Conservation (phyloP, 495 filamentous ascomycete species). For the Tetracladium marchalianum region DNA sequence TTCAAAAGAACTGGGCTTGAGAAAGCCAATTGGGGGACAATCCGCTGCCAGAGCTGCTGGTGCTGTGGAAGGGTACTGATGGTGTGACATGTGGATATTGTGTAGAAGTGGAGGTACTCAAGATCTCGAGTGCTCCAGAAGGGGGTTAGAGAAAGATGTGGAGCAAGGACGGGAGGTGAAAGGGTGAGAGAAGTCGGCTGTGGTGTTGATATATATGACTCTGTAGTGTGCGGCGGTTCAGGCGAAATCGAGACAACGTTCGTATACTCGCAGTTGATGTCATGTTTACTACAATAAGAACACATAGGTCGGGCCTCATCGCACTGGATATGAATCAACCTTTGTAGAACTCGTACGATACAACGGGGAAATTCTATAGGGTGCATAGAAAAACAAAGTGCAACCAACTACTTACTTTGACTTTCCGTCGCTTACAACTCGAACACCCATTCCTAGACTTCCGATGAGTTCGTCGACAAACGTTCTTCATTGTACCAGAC, state of each 20-base stretch:
- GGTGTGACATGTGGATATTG: conserved; percentile 29
- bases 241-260: conserved; percentile 41
- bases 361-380: no score
- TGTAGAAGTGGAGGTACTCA: conserved; percentile 39
- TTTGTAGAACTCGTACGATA: no score
- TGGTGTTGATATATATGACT: not conserved
- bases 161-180: conserved; percentile 1
- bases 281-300: conserved; percentile 49
- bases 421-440: conserved; percentile 50
- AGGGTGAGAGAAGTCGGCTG: not conserved
- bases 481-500: conserved; percentile 1
- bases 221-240: conserved; percentile 29
- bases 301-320: conserved; percentile 51
- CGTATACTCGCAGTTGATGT: conserved; percentile 6
- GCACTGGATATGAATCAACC: conserved; percentile 29
- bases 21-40: conserved; percentile 35
- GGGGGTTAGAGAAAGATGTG: not conserved
- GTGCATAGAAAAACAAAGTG: no score
- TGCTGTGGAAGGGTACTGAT: conserved; percentile 32
- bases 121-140: conserved; percentile 21
- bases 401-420: conserved; percentile 43
- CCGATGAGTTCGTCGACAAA: conserved; percentile 47
- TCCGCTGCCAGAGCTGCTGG: conserved; percentile 25
- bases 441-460: conserved; percentile 49
- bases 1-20: conserved; percentile 37